phyloP scores from a whole-genome alignment of 2,329 filamentous ascomycete genomes.

The Colletotrichum sp. region DNA sequence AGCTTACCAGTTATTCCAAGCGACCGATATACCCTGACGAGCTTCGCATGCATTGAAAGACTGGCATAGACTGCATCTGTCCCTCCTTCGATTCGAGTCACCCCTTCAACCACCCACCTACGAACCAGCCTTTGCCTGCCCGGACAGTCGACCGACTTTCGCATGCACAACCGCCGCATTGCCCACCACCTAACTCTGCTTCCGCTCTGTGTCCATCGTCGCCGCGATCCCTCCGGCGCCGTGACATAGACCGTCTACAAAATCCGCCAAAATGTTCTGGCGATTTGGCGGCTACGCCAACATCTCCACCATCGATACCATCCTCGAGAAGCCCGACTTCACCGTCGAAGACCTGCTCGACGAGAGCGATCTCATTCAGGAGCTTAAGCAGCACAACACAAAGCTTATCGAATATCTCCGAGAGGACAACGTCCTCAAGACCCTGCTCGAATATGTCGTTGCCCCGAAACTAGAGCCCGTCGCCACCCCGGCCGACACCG shows the following conservation, averaged over 20 bases:
- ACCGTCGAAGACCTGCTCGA: constrained; percentile 95
- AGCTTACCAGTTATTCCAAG: background rate
- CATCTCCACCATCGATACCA: constrained; percentile 93
- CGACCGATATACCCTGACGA: constrained; percentile 19
- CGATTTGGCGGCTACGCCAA: constrained; percentile 98
- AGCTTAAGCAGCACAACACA: constrained; percentile 97
- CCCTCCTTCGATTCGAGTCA: background rate
- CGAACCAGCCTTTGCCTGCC: background rate
- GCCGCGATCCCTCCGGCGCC: constrained; percentile 24
- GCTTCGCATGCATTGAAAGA: constrained; percentile 14
- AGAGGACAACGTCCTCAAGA: constrained; percentile 83
- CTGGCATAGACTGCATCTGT: background rate
- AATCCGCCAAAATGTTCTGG: constrained; percentile 89
- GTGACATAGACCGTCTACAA: constrained; percentile 26
- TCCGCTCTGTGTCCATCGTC: constrained; percentile 11
- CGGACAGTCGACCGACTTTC: background rate
- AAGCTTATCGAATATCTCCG: constrained; percentile 97
- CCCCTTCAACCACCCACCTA: background rate
- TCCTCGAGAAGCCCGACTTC: constrained; percentile 96
- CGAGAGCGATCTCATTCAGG: constrained; percentile 94
- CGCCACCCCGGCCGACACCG: constrained; percentile 53
- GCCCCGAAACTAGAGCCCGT: constrained; percentile 72
- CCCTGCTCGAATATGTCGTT: constrained; percentile 89
- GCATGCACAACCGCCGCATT: background rate
- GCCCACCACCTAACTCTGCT: background rate